Conservation (phyloP, 208 protist genomes). For the Wallacemonas collosoma region DNA sequence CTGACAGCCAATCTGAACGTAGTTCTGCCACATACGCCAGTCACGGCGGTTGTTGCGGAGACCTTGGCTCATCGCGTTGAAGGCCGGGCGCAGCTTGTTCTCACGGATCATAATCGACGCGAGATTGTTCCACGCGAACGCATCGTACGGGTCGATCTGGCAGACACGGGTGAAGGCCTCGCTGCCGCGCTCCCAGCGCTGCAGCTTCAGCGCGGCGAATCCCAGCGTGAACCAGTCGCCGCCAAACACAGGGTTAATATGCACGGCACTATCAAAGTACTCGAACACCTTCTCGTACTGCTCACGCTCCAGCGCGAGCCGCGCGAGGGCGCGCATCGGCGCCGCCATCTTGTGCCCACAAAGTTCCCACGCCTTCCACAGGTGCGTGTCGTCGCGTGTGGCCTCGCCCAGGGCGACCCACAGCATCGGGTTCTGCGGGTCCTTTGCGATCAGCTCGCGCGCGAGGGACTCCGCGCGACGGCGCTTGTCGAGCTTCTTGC, state of each 20-base stretch:
- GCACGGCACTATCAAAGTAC: conserved; percentile 89
- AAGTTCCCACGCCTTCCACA: conserved; percentile 92
- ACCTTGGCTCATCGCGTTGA: conserved; percentile 90
- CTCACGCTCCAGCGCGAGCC: conserved; percentile 81
- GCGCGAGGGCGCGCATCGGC: conserved; percentile 87
- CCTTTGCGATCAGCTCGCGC: conserved; percentile 76
- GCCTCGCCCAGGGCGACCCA: conserved; percentile 92
- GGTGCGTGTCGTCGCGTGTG: conserved; percentile 74
- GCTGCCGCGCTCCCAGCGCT: conserved; percentile 68
- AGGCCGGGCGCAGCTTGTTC: conserved; percentile 80
- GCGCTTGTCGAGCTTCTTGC: conserved; percentile 87
- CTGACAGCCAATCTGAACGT: conserved; percentile 87
- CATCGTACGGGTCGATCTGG: conserved; percentile 89
- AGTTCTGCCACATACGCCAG: conserved; percentile 94
- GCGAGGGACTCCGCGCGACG: conserved; percentile 86
- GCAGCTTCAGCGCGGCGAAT: conserved; percentile 75
- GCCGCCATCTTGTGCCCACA: conserved; percentile 78
- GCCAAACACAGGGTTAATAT: conserved; percentile 89
- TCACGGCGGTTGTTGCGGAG: conserved; percentile 82
- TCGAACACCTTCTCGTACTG: conserved; percentile 85
- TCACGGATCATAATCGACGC: conserved; percentile 80
- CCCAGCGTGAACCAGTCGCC: conserved; percentile 93
- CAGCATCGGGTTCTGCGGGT: conserved; percentile 85
- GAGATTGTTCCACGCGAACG: conserved; percentile 93
- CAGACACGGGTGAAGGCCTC: conserved; percentile 91